phyloP scores from a whole-genome alignment of 2,329 filamentous ascomycete species.

The Gnomoniopsis sp. region DNA sequence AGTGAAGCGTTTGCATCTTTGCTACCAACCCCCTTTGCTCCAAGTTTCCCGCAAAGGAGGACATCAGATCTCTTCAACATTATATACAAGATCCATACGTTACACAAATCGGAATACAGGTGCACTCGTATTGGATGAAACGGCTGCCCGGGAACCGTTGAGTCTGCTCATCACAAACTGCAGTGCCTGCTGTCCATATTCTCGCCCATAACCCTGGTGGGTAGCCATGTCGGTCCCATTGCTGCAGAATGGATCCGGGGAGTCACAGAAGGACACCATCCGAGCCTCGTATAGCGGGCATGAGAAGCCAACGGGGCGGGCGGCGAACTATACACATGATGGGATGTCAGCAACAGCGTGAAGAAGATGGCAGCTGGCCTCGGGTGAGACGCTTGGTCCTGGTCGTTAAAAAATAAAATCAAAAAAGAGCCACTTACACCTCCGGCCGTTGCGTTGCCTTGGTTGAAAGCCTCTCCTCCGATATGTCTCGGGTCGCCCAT shows the following conservation, averaged over 20 bases:
- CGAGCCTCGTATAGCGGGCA: slow-evolving; percentile 50
- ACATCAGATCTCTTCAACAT: too few relatives aligned
- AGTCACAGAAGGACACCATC: slow-evolving; percentile 56
- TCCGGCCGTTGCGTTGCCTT: slow-evolving; percentile 52
- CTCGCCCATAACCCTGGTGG: slow-evolving; percentile 55
- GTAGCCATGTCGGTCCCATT: slow-evolving; percentile 50
- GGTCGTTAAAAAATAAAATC: too few relatives aligned
- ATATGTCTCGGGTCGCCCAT: slow-evolving; percentile 58
- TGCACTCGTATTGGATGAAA: background rate
- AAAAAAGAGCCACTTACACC: slow-evolving; percentile 50
- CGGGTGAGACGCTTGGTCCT: slow-evolving; percentile 32
- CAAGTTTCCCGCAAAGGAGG: too few relatives aligned
- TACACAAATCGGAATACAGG: too few relatives aligned
- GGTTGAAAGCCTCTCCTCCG: slow-evolving; percentile 50
- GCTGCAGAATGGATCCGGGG: slow-evolving; percentile 58
- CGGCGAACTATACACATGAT: slow-evolving; percentile 56
- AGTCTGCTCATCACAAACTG: slow-evolving; percentile 49
- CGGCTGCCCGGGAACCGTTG: background rate
- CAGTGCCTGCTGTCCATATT: slow-evolving; percentile 55
- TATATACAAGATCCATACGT: too few relatives aligned
- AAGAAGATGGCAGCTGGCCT: slow-evolving; percentile 30
- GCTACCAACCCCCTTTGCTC: too few relatives aligned
- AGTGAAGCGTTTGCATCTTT: too few relatives aligned
- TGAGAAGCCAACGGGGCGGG: slow-evolving; percentile 49
- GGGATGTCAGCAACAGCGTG: slow-evolving; percentile 6